A percentile compares a stretch with the other conserved stretches of the same genome.
These are phyloP conservation scores for Torulaspora indica DNA, from an alignment of 805 yeast species.

Conservation along the genomic window DNA sequence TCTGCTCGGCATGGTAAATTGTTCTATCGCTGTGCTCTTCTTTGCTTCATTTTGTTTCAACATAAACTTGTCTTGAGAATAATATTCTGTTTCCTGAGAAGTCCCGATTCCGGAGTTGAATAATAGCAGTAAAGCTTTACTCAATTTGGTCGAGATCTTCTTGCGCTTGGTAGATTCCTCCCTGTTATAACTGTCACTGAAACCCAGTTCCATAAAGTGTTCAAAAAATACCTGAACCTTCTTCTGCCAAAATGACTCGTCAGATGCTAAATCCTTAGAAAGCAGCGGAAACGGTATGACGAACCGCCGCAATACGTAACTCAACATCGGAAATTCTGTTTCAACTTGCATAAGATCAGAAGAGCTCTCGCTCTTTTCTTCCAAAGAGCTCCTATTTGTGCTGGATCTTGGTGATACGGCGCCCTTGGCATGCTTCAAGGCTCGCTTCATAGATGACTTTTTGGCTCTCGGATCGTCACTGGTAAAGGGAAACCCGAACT, in stretches of 20 bases:
- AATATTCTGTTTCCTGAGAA: conserved; percentile 50
- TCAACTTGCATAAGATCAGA: neutral
- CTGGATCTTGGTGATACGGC: conserved; percentile 6
- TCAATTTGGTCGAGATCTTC: conserved; percentile 56
- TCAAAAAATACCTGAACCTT: conserved; percentile 80
- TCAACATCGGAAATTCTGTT: conserved; percentile 58
- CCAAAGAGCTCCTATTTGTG: conserved; percentile 1
- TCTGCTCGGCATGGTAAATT: conserved; percentile 40
- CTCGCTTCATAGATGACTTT: conserved; percentile 13
- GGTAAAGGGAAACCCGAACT: conserved; percentile 75
- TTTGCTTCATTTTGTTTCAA: conserved; percentile 30
- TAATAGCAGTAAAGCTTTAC: conserved; percentile 57
- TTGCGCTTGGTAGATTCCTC: conserved; percentile 69
- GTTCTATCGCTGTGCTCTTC: conserved; percentile 32
- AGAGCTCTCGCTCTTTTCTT: neutral
- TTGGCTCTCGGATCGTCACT: conserved; percentile 39
- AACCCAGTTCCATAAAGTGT: conserved; percentile 63
- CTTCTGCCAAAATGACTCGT: conserved; percentile 69
- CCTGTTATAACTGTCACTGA: conserved; percentile 71
- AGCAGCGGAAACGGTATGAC: conserved; percentile 74
- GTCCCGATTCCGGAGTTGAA: conserved; percentile 74
- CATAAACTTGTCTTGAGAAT: conserved; percentile 32
- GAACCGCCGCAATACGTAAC: conserved; percentile 60
- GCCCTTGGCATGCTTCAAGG: conserved; percentile 17
- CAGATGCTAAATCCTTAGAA: conserved; percentile 38